Conservation (phyloP, 129 eudicot species). For the sunflower (Helianthus annuus) region DNA sequence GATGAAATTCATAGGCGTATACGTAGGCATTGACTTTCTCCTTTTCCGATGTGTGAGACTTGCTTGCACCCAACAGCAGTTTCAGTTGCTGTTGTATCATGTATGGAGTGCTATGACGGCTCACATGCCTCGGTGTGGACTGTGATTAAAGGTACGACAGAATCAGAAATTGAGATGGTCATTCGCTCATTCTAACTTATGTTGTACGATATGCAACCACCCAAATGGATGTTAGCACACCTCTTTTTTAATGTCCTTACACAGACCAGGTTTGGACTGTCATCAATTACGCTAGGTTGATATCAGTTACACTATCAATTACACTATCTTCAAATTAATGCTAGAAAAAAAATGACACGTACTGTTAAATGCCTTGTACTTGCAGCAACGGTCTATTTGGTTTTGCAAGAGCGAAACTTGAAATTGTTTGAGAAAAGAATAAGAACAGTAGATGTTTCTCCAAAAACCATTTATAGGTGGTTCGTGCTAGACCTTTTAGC, state of each 20-base stretch:
- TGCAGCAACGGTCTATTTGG: not conserved
- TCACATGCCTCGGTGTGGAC: too few species aligned
- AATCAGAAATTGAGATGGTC: not conserved
- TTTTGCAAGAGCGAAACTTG: not conserved
- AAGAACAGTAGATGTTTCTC: not conserved
- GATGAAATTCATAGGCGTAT: not conserved
- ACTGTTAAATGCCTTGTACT: not conserved
- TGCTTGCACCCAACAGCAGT: not conserved
- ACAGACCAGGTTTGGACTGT: too few species aligned
- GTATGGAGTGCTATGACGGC: not conserved
- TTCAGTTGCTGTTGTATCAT: not conserved
- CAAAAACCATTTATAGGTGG: not conserved
- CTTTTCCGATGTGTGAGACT: not conserved
- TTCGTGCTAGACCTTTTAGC: not conserved
- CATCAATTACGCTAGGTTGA: too few species aligned
- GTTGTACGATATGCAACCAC: not conserved
- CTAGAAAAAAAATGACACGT: not conserved
- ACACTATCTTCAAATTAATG: not conserved
- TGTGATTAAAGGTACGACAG: not conserved
- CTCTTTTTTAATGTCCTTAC: too few species aligned
- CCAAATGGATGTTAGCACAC: not conserved
- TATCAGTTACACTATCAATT: too few species aligned
- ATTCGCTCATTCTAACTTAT: not conserved
- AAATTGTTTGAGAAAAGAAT: not conserved
- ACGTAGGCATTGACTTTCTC: not conserved